A percentile compares a stretch with the other conserved stretches of the same genome.
These are phyloP conservation scores for Apiospora hydei DNA, from an alignment of 2,329 filamentous ascomycete genomes.

Conservation along the genomic window DNA sequence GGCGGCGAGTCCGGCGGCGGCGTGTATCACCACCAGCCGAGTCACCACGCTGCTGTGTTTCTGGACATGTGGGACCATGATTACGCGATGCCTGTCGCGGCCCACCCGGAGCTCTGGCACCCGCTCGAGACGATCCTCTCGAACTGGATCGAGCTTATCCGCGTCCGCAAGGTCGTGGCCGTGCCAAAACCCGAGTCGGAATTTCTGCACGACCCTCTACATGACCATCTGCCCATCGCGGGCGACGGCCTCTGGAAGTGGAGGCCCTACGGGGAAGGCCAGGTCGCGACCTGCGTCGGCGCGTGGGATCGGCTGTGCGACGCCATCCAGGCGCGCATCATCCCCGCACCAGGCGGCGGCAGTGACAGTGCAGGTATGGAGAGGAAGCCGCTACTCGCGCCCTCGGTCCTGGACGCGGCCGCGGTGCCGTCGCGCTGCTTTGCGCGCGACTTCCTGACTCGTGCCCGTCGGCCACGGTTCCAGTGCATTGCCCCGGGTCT, in stretches of 20 bases:
- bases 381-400: slow-evolving; percentile 23
- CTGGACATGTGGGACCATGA: slow-evolving; percentile 28
- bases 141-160: slow-evolving; percentile 36
- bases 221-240: too few species aligned
- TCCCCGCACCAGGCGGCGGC: background rate
- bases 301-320: slow-evolving; percentile 37
- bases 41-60: slow-evolving; percentile 29
- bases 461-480: slow-evolving; percentile 33
- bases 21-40: slow-evolving; percentile 38
- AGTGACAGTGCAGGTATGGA: too few species aligned
- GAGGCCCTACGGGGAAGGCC: slow-evolving; percentile 40
- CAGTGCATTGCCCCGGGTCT: slow-evolving; percentile 33
- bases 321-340: slow-evolving; percentile 37
- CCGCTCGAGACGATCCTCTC: slow-evolving; percentile 37
- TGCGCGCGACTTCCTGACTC: slow-evolving; percentile 33
- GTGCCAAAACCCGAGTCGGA: background rate
- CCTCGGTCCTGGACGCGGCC: slow-evolving; percentile 30
- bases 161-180: slow-evolving; percentile 29
- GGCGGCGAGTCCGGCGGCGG: slow-evolving; percentile 34
- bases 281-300: slow-evolving; percentile 35
- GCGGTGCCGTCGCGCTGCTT: slow-evolving; percentile 33
- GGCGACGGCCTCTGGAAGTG: slow-evolving; percentile 40
- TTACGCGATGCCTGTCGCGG: slow-evolving; percentile 31
- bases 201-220: too few species aligned
- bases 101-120: slow-evolving; percentile 33